Evolutionary conservation across 192 early-diverging fungal genomes (phyloP), one percentile per base, ranked within the genome.

Genomic region (Coemansia umbellata): DNA sequence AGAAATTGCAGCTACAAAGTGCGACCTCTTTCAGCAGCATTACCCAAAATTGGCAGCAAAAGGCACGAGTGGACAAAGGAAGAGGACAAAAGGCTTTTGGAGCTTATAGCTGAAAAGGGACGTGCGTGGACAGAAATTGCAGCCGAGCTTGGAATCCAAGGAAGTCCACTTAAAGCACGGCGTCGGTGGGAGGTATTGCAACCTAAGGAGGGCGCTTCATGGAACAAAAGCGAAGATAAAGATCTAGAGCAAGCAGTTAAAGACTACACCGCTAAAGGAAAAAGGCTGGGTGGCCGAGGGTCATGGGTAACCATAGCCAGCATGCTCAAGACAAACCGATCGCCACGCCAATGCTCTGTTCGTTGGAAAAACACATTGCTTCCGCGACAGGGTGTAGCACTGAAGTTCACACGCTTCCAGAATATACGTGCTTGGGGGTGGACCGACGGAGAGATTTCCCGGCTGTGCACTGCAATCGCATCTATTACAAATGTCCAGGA

Each of bases 61-160:
- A 60, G 72, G 3, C 52, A 33, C 33, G 52, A 11, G 18, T 75
- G 72, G 72, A 64, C 72, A 18, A 43, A 37, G 24, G 72, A 75
- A n/a, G 47, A 55, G n/a, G 72, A 75, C 37, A 30, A 26, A 8
- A 24, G 4, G 4, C 45, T 75, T 19, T 5, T 22, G 8, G 24
- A 52, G 21, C 44, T 64, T 15, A 57, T 75, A 1, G 37, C 42
- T 5, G 35, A 52, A 42, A 50, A 50, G 26, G 60, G 65, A 3
- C 18, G 24, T 14, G 35, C 42, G n/a, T 68, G 65, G 60, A 56
- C 40, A 5, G 41, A 41, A 1, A 67, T 75, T 49, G 72, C 72
- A 8, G 27, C 21, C 8, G 48, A 47, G 31, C 60, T 75, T 17
- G 66, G 66, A 1, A 57, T 75, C 4, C 8, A 39, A 9, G 72